These are phyloP conservation scores for Spergularia bocconei DNA, from an alignment of 148 eudicot genomes.

Conservation along the genomic window DNA sequence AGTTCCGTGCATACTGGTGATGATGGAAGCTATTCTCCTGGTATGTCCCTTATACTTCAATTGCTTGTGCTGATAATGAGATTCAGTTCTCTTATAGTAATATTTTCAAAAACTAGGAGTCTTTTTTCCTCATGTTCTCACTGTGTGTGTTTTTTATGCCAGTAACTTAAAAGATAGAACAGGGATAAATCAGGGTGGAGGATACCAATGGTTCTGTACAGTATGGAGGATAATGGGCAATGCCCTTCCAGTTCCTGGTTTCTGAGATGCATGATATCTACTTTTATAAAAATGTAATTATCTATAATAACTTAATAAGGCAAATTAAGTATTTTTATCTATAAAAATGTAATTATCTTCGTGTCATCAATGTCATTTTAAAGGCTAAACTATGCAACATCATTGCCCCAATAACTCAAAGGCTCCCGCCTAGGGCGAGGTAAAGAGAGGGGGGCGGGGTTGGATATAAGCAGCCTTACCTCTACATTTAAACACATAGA, in stretches of 20 bases:
- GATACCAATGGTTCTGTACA: neutral
- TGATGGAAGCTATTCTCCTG: slow-evolving; percentile 38
- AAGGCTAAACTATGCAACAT: too few species aligned
- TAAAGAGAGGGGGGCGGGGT: too few species aligned
- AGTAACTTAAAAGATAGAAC: neutral
- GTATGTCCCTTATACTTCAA: slow-evolving; percentile 35
- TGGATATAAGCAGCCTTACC: too few species aligned
- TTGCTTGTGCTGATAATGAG: neutral
- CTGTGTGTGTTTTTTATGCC: neutral
- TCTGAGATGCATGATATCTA: neutral
- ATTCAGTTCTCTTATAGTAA: neutral
- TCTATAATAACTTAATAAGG: neutral
- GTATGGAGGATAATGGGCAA: slow-evolving; percentile 2
- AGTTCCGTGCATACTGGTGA: slow-evolving; percentile 27
- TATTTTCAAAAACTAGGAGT: neutral
- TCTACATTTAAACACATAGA: too few species aligned
- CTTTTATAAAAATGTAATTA: neutral
- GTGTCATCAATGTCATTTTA: neutral
- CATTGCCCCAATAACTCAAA: too few species aligned
- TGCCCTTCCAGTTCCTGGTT: neutral
- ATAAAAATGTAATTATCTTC: neutral
- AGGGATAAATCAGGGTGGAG: neutral
- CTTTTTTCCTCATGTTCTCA: neutral
- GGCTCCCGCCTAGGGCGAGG: too few species aligned
- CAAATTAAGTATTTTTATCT: neutral